Percentiles rank a stretch among this genome's conserved stretches.
These are phyloP conservation scores for Pelargonium nanum DNA, from an alignment of 345 rosid genomes.

Conservation along the genomic window DNA sequence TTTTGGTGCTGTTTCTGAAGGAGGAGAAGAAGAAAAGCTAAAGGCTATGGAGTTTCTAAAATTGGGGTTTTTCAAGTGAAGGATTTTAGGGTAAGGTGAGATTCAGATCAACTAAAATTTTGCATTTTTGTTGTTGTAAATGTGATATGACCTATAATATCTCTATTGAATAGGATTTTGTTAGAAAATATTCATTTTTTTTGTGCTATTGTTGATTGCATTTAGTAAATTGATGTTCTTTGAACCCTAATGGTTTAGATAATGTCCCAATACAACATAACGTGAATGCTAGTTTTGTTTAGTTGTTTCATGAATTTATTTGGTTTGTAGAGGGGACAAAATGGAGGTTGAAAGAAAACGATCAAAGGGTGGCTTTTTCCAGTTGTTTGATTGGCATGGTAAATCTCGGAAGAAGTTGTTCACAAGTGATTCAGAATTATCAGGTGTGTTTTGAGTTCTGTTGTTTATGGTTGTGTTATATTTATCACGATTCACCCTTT, in stretches of 20 bases:
- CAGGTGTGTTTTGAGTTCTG: conserved; percentile 26
- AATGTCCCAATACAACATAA: too few species aligned
- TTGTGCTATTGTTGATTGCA: background rate
- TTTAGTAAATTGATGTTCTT: background rate
- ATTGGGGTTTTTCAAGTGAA: background rate
- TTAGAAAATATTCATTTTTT: too few species aligned
- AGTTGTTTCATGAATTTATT: background rate
- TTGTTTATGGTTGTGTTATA: too few species aligned
- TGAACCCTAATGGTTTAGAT: background rate
- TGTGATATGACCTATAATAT: background rate
- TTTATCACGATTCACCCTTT: background rate
- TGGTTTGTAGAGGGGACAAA: conserved; percentile 22
- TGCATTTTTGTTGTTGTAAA: background rate
- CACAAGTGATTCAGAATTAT: conserved; percentile 27
- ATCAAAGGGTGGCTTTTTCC: conserved; percentile 59
- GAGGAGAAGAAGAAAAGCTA: background rate
- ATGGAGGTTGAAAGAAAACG: conserved; percentile 66
- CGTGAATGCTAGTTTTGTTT: background rate
- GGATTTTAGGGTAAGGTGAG: background rate
- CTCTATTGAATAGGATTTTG: background rate
- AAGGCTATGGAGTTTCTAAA: background rate
- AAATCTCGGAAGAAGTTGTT: conserved; percentile 78
- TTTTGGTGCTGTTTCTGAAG: background rate
- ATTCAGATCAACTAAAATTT: background rate
- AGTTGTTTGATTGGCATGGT: conserved; percentile 78